Percentiles rank a stretch among this genome's conserved stretches.
These are phyloP conservation scores for Echites panduratus DNA, from an alignment of 257 asterid genomes.

Conservation along the genomic window DNA sequence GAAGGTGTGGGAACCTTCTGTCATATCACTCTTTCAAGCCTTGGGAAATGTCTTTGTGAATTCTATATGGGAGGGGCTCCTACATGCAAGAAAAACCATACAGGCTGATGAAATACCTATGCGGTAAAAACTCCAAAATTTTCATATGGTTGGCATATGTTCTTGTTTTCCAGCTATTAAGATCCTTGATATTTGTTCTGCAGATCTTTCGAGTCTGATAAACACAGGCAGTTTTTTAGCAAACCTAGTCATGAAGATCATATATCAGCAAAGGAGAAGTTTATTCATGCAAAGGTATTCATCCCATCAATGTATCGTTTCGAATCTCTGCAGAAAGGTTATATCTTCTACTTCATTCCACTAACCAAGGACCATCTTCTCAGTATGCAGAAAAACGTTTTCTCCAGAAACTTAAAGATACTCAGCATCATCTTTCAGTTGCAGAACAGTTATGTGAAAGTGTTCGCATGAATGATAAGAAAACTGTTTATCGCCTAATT, in stretches of 20 bases:
- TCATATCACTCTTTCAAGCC: slow-evolving; percentile 68
- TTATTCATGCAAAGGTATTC: slow-evolving; percentile 83
- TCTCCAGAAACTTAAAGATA: slow-evolving; percentile 50
- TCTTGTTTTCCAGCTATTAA: neutral
- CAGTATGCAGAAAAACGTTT: slow-evolving; percentile 79
- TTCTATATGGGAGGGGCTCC: slow-evolving; percentile 82
- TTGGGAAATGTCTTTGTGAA: slow-evolving; percentile 73
- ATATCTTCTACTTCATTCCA: neutral
- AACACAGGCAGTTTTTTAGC: slow-evolving; percentile 55
- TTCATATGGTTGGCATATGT: slow-evolving; percentile 1
- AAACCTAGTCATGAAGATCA: slow-evolving; percentile 74
- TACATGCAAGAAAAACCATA: slow-evolving; percentile 62
- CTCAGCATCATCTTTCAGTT: slow-evolving; percentile 45
- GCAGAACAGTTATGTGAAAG: slow-evolving; percentile 79
- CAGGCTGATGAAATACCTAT: slow-evolving; percentile 92
- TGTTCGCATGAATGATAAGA: slow-evolving; percentile 65
- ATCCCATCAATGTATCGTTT: slow-evolving; percentile 18
- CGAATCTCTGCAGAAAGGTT: neutral
- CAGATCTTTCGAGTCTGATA: slow-evolving; percentile 67
- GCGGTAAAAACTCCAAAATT: slow-evolving; percentile 41
- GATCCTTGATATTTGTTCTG: slow-evolving; percentile 17
- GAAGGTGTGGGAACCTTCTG: slow-evolving; percentile 88
- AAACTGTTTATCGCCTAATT: slow-evolving; percentile 77
- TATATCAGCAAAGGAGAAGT: slow-evolving; percentile 85
- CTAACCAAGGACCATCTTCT: slow-evolving; percentile 4